Conservation (phyloP, 202 grass and related monocot genomes). For the Brachypodium distachyon region DNA sequence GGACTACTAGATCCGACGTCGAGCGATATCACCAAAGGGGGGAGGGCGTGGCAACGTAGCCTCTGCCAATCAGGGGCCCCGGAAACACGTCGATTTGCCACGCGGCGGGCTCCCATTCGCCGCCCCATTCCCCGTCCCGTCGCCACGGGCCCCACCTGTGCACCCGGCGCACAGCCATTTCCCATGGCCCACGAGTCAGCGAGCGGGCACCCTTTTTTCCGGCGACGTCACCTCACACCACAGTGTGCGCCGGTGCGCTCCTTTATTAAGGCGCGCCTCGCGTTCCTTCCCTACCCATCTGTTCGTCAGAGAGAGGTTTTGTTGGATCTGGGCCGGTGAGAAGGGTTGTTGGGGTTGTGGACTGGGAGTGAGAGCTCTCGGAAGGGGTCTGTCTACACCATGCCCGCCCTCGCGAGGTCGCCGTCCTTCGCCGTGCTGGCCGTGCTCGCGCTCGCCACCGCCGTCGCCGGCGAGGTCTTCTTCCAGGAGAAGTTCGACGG, state of each 20-base stretch:
- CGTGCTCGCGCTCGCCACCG: constrained; percentile 32
- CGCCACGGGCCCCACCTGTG: not conserved
- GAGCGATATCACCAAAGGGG: not conserved
- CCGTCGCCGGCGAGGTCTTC: constrained; percentile 49
- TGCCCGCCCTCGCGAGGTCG: constrained; percentile 26
- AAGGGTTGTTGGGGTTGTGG: not conserved
- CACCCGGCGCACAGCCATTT: not conserved
- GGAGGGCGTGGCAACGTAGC: not conserved
- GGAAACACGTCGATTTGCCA: constrained; percentile 39
- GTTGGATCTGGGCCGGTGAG: not conserved
- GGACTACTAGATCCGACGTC: no score
- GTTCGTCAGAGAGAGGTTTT: not conserved
- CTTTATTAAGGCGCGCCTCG: constrained; percentile 15
- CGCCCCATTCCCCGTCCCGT: rapidly evolving
- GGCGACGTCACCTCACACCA: not conserved
- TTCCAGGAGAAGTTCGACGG: constrained; percentile 71
- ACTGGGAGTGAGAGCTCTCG: no score
- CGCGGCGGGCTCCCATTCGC: not conserved
- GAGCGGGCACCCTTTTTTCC: not conserved
- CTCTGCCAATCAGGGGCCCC: no score
- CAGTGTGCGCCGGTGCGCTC: not conserved
- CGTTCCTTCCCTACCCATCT: not conserved
- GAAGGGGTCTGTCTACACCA: no score
- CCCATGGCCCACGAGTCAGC: not conserved
- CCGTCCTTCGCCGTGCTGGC: not conserved